phyloP scores from a whole-genome alignment of 208 protist genomes.

The Trypanosoma rangeli region DNA sequence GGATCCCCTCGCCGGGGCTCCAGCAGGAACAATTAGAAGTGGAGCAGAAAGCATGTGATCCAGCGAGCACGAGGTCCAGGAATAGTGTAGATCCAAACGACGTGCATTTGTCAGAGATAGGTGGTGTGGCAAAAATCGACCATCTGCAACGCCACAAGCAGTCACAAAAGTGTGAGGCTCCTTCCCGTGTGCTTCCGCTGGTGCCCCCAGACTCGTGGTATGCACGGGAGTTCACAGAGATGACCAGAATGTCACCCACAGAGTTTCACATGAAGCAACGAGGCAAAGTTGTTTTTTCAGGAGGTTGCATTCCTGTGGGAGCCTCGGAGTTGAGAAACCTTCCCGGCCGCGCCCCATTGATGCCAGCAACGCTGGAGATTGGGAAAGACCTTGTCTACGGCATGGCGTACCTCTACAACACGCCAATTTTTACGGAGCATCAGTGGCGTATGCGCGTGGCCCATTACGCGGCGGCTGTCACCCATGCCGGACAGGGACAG shows the following conservation, averaged over 20 bases:
- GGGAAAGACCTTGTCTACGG: constrained; percentile 71
- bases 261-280: constrained; percentile 55
- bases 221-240: constrained; percentile 39
- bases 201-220: constrained; percentile 77
- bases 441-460: constrained; percentile 62
- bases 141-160: neutral
- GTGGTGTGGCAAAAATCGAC: neutral
- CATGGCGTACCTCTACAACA: constrained; percentile 69
- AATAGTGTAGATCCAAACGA: neutral
- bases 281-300: constrained; percentile 62
- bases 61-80: neutral
- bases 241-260: constrained; percentile 32
- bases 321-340: constrained; percentile 42
- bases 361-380: constrained; percentile 39
- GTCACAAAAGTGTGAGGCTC: neutral
- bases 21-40: neutral
- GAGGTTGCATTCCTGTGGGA: constrained; percentile 36
- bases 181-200: neutral
- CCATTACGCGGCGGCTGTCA: constrained; percentile 29
- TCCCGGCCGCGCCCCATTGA: constrained; percentile 34
- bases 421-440: constrained; percentile 70
- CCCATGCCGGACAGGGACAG: neutral
- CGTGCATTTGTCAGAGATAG: neutral
- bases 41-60: neutral
- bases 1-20: neutral